These are phyloP conservation scores for Diaporthe citrichinensis DNA, from an alignment of 2,329 filamentous ascomycete genomes.

Conservation along the genomic window DNA sequence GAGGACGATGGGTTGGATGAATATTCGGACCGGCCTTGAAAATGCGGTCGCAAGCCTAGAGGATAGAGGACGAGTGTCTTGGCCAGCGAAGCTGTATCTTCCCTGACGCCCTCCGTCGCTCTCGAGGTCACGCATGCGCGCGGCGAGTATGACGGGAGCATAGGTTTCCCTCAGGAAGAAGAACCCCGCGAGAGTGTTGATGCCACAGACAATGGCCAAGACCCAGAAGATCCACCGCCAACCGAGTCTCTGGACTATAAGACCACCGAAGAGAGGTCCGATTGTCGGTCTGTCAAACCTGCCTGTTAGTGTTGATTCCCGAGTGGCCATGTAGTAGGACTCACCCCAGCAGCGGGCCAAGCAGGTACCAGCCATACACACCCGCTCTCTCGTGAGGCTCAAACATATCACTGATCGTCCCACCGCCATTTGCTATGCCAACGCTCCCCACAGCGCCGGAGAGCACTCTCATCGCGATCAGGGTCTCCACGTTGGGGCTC, in stretches of 20 bases:
- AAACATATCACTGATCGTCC: constrained; percentile 41
- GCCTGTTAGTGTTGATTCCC: not conserved
- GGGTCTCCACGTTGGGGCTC: constrained; percentile 36
- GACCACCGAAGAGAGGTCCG: constrained; percentile 36
- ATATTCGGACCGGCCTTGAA: constrained; percentile 35
- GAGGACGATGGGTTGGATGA: constrained; percentile 37
- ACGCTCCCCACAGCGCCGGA: constrained; percentile 38
- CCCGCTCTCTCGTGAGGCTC: constrained; percentile 33
- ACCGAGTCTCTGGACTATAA: constrained; percentile 32
- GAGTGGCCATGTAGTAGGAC: not conserved
- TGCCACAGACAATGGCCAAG: constrained; percentile 33
- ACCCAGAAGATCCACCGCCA: constrained; percentile 40
- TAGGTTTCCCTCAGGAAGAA: constrained; percentile 37
- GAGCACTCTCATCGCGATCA: constrained; percentile 33
- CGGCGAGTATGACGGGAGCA: constrained; percentile 22
- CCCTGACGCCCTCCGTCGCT: not conserved
- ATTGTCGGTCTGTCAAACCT: constrained; percentile 15
- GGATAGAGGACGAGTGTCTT: constrained; percentile 27
- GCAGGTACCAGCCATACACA: constrained; percentile 38
- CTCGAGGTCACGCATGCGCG: constrained; percentile 24
- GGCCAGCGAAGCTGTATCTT: constrained; percentile 29
- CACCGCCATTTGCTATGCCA: constrained; percentile 39
- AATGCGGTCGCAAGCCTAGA: constrained; percentile 30
- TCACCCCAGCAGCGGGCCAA: constrained; percentile 35
- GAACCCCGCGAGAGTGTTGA: constrained; percentile 28